Conservation (phyloP, 495 filamentous ascomycete species). For the Coniosporium apollinis region DNA sequence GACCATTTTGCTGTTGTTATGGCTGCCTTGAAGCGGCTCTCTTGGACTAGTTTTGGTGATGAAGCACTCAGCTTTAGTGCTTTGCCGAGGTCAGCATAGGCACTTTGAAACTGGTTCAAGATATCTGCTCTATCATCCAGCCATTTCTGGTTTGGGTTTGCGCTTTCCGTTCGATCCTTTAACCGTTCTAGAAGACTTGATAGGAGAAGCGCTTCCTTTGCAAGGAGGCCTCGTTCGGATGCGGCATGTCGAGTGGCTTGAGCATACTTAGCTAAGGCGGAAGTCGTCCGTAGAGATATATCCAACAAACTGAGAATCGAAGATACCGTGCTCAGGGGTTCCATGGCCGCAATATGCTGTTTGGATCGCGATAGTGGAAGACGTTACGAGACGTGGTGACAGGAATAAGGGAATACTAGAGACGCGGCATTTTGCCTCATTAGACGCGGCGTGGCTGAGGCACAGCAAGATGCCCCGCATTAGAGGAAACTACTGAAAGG, state of each 20-base stretch:
- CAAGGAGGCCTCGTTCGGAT: background rate
- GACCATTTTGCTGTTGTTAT: constrained; percentile 3
- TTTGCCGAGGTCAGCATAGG: constrained; percentile 4
- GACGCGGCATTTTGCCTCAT: too few species aligned
- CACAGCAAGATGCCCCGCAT: too few species aligned
- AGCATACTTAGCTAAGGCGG: constrained; percentile 1
- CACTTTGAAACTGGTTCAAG: constrained; percentile 4
- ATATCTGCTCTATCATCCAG: background rate
- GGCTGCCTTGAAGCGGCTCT: constrained; percentile 4
- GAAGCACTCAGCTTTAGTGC: constrained; percentile 1
- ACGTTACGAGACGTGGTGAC: too few species aligned
- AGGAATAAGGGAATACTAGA: too few species aligned
- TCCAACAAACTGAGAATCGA: background rate
- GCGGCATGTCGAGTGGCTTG: constrained; percentile 1
- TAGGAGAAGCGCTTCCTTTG: constrained; percentile 1
- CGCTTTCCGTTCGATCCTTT: constrained; percentile 1
- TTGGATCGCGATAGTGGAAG: too few species aligned
- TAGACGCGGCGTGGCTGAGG: too few species aligned
- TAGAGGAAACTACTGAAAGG: too few species aligned
- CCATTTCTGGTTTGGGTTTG: background rate
- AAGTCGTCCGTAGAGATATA: constrained; percentile 6
- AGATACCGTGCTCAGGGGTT: background rate
- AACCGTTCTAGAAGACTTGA: constrained; percentile 2
- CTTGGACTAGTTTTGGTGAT: background rate
- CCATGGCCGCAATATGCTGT: too few species aligned